Evolutionary conservation across 108 stramenopile genomes (phyloP), one percentile per base, ranked within the genome.

Genomic region (Skeletonema costatum): DNA sequence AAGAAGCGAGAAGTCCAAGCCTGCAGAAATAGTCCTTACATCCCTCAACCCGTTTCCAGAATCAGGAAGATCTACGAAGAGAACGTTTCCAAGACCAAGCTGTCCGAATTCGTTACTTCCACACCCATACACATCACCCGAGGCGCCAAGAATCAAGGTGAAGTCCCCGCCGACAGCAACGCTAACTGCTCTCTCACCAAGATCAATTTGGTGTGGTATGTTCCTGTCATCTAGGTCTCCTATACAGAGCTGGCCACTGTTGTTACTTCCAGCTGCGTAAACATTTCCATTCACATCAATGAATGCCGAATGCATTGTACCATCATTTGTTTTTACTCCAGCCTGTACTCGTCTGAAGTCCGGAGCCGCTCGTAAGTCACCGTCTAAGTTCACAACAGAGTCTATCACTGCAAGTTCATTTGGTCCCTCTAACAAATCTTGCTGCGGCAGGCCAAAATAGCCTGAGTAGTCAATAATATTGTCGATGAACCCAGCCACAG

Each of bases 91-190:
- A 36, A 73, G 36, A 39, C 72, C 79, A 25, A 80, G 44, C 66
- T 80, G 79, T 2, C 71, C 78, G 2, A 38, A 13, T 42, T 67
- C 71, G n/a, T 80, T 72, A 41, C 67, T 80, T 31, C 71, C 71
- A 48, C 71, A 80, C 6, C 78, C 71, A 35, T 79, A 79, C 13
- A 79, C 42, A 16, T 61, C 60, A 39, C 78, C 71, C 35, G 25
- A 60, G 16, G 53, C 64, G 16, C 64, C 63, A 13, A 72, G 65
- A 36, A 72, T 72, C 14, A 72, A 31, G 19, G 78, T 71, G 29
- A 72, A 79, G 12, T 79, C 76, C 10, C 76, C 76, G 6, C 76
- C 76, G 16, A 71, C 69, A 17, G 76, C 76, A 60, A 63, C 76
- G 65, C 38, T 50, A 36, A 71, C 68, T 38, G 76, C 76, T 19